phyloP scores from a whole-genome alignment of 2,329 filamentous ascomycete species.

The Xylaria polymorpha region DNA sequence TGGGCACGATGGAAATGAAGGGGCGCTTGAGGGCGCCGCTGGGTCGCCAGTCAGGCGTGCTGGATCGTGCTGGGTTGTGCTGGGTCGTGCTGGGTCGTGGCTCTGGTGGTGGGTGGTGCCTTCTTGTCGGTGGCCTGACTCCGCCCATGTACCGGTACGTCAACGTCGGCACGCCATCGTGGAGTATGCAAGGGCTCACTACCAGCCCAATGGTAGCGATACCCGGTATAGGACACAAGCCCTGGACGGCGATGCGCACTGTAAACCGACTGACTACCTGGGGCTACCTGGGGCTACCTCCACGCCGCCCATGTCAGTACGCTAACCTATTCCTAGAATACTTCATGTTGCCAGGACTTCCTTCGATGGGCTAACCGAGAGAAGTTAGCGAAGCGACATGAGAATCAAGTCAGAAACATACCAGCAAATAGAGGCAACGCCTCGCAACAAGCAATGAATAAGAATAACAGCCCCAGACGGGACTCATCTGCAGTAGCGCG shows the following conservation, averaged over 20 bases:
- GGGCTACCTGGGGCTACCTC: not conserved
- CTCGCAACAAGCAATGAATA: conserved; percentile 32
- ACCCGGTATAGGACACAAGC: conserved; percentile 4
- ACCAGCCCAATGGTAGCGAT: conserved; percentile 30
- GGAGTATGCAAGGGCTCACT: conserved; percentile 19
- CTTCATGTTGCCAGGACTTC: not conserved
- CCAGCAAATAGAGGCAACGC: conserved; percentile 31
- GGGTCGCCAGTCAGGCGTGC: conserved; percentile 24
- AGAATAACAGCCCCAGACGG: conserved; percentile 17
- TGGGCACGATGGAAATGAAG: conserved; percentile 39
- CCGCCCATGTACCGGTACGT: conserved; percentile 31
- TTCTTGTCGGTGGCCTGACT: conserved; percentile 20
- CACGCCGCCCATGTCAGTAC: not conserved
- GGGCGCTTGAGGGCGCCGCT: conserved; percentile 35
- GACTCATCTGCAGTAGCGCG: not conserved
- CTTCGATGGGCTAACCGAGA: conserved; percentile 4
- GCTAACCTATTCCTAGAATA: too few relatives aligned
- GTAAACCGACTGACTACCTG: conserved; percentile 7
- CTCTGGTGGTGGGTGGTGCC: not conserved
- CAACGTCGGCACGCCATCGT: conserved; percentile 7
- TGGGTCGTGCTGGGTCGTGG: not conserved
- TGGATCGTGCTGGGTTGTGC: conserved; percentile 11
- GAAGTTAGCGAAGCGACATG: conserved; percentile 20
- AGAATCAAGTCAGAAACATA: conserved; percentile 24
- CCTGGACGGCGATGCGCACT: conserved; percentile 18